A percentile compares a stretch with the other conserved stretches of the same genome.
Evolutionary conservation across 2,329 filamentous ascomycete genomes (phyloP).

Genomic region (Endothia cerciana): DNA sequence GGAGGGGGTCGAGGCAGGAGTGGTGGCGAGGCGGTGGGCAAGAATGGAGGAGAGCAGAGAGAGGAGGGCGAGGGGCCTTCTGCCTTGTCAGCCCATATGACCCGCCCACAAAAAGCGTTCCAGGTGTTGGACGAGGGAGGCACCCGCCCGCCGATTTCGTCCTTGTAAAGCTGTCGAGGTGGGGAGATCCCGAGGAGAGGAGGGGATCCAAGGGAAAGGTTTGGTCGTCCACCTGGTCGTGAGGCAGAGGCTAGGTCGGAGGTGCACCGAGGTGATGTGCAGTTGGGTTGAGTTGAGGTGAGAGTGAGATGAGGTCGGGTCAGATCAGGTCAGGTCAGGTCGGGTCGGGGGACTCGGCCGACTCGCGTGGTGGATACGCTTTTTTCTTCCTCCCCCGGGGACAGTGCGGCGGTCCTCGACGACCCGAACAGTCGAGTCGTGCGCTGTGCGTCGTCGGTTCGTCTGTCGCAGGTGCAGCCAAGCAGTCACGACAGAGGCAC

Average conservation of each 20-base stretch:
- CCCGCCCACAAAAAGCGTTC: neutral
- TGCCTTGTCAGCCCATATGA: constrained; percentile 4
- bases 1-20: neutral
- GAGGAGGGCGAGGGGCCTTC: neutral
- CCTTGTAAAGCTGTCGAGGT: neutral
- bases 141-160: neutral
- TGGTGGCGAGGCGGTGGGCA: neutral
- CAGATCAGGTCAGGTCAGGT: constrained; percentile 1
- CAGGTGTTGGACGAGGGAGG: neutral
- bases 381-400: neutral
- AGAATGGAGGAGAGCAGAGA: neutral
- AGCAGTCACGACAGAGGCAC: neutral
- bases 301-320: neutral
- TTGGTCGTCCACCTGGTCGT: neutral
- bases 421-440: no score
- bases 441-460: neutral
- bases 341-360: constrained; percentile 5
- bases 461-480: neutral
- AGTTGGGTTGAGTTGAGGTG: neutral
- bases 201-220: neutral
- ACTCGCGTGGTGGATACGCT: constrained; percentile 7
- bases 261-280: neutral
- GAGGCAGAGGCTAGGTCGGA: neutral
- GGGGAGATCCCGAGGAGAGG: neutral
- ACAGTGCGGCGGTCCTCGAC: no score